These are phyloP conservation scores for Xerocomellus chrysenteron DNA, from an alignment of 768 basidiomycete species.

Conservation along the genomic window DNA sequence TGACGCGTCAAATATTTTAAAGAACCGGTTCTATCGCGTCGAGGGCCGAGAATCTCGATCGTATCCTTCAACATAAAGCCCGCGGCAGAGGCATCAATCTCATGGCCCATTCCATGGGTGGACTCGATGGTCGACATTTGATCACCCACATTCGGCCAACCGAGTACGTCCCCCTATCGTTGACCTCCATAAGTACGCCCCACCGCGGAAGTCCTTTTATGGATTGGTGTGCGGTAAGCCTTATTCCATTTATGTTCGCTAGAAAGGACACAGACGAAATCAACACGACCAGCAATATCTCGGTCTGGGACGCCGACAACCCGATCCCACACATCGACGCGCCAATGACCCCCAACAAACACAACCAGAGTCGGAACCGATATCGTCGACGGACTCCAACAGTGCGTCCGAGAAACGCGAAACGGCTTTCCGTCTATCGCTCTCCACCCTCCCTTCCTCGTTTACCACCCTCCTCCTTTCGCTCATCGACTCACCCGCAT, in stretches of 20 bases:
- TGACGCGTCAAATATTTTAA: not conserved
- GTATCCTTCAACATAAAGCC: slow-evolving; percentile 62
- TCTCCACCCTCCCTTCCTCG: slow-evolving; percentile 72
- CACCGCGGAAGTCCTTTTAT: slow-evolving; percentile 98
- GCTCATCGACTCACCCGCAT: slow-evolving; percentile 93
- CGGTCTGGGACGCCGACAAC: slow-evolving; percentile 75
- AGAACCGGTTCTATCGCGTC: slow-evolving; percentile 90
- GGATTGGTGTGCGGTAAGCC: slow-evolving; percentile 92
- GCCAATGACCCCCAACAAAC: not conserved
- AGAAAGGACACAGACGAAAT: slow-evolving; percentile 14
- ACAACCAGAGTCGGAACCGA: not conserved
- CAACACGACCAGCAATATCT: slow-evolving; percentile 68
- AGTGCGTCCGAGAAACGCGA: slow-evolving; percentile 28
- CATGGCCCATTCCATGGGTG: slow-evolving; percentile 97
- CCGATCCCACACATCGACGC: slow-evolving; percentile 14
- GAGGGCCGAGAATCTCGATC: slow-evolving; percentile 74
- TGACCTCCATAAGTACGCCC: slow-evolving; percentile 90
- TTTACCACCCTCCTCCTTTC: slow-evolving; percentile 87
- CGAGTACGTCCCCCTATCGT: slow-evolving; percentile 81
- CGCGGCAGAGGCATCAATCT: slow-evolving; percentile 85
- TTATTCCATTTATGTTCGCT: slow-evolving; percentile 1
- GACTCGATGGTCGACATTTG: slow-evolving; percentile 90
- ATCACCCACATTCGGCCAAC: slow-evolving; percentile 82
- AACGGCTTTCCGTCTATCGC: slow-evolving; percentile 43
- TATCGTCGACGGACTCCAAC: not conserved